phyloP scores from a whole-genome alignment of 768 basidiomycete genomes.

The Mrakia frigida region DNA sequence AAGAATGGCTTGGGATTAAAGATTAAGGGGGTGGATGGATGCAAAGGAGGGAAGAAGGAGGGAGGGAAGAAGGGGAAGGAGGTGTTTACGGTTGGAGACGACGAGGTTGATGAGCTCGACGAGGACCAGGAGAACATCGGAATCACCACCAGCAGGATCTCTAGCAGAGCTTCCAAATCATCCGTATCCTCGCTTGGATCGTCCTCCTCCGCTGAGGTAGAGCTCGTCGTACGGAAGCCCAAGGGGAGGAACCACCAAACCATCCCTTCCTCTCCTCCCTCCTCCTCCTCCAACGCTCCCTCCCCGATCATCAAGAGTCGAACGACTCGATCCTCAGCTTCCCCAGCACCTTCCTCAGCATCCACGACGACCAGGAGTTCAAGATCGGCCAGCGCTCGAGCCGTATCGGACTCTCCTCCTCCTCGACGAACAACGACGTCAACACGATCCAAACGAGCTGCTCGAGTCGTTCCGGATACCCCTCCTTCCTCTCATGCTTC shows the following conservation, averaged over 20 bases:
- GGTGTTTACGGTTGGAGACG: conserved; percentile 1
- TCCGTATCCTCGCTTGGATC: neutral
- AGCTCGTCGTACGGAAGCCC: neutral
- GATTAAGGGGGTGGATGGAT: neutral
- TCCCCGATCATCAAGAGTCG: neutral
- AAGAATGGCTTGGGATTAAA: neutral
- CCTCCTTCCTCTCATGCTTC: neutral
- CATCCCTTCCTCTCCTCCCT: neutral
- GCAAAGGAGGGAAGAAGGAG: neutral
- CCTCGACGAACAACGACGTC: neutral
- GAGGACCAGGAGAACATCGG: neutral
- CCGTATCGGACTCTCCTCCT: neutral
- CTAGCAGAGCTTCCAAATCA: neutral
- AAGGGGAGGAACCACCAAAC: too few relatives aligned
- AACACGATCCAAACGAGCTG: neutral
- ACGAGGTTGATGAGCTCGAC: neutral
- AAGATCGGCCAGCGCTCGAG: neutral
- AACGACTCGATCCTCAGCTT: neutral
- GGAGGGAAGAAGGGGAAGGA: neutral
- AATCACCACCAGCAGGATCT: neutral
- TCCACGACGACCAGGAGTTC: too few relatives aligned
- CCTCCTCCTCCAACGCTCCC: neutral
- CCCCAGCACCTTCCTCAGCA: neutral
- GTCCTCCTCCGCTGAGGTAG: neutral
- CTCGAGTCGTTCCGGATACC: neutral